A percentile compares a stretch with the other conserved stretches of the same genome.
phyloP scores from a whole-genome alignment of 257 asterid genomes.

The Mitragyna speciosa region DNA sequence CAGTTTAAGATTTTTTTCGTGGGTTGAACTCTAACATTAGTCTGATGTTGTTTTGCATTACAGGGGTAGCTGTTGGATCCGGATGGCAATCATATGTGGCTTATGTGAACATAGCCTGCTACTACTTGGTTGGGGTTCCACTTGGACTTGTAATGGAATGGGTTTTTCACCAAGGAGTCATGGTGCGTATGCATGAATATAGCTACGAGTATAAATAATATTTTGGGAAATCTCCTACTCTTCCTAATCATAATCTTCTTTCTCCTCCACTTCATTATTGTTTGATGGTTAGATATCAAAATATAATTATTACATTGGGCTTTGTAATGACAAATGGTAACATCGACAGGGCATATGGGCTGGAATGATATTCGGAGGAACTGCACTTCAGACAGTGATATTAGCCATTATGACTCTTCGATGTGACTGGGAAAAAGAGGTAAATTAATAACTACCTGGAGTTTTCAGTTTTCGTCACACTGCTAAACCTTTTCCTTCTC shows the following conservation, averaged over 20 bases:
- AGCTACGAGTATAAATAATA: neutral
- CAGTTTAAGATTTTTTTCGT: neutral
- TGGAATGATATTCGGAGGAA: slow-evolving; percentile 82
- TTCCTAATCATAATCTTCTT: neutral
- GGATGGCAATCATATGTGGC: slow-evolving; percentile 88
- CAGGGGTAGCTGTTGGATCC: slow-evolving; percentile 83
- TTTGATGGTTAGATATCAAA: no score
- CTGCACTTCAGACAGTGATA: slow-evolving; percentile 58
- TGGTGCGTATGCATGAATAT: slow-evolving; percentile 16
- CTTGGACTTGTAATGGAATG: slow-evolving; percentile 64
- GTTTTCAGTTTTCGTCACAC: neutral
- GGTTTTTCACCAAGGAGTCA: slow-evolving; percentile 65
- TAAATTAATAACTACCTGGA: slow-evolving; percentile 1
- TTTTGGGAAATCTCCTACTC: neutral
- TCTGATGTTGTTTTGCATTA: neutral
- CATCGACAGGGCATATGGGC: slow-evolving; percentile 57
- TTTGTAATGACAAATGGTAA: neutral
- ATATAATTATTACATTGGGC: neutral
- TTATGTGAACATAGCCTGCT: slow-evolving; percentile 63
- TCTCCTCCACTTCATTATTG: neutral
- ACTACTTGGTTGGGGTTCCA: slow-evolving; percentile 65
- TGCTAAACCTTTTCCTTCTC: neutral
- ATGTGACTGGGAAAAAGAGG: slow-evolving; percentile 78
- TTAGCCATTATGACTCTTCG: slow-evolving; percentile 45
- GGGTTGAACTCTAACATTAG: neutral